Percentiles rank a stretch among this genome's conserved stretches.
phyloP scores from a whole-genome alignment of 495 filamentous ascomycete species.

The Chaetomium cochliodes region DNA sequence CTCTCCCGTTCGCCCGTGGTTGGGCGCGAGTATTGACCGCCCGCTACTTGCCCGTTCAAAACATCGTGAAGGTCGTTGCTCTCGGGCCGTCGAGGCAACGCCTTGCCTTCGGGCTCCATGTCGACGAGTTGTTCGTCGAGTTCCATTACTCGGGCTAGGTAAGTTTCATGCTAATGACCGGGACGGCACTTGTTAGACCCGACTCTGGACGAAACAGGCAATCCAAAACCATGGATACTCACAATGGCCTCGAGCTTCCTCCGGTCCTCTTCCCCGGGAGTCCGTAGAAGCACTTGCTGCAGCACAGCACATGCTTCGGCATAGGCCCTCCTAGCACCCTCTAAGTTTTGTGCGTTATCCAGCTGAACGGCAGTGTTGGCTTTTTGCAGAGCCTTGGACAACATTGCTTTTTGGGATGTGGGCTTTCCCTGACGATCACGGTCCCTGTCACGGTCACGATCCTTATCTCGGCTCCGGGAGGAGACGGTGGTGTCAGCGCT shows the following conservation, averaged over 20 bases:
- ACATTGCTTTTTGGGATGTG: constrained; percentile 81
- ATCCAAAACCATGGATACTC: constrained; percentile 44
- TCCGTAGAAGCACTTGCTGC: constrained; percentile 80
- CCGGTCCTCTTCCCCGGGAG: constrained; percentile 77
- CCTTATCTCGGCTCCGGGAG: constrained; percentile 36
- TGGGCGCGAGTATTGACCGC: constrained; percentile 43
- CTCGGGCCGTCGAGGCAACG: constrained; percentile 74
- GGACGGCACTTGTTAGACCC: constrained; percentile 15
- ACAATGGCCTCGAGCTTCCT: constrained; percentile 87
- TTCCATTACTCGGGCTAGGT: constrained; percentile 82
- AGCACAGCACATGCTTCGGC: constrained; percentile 82
- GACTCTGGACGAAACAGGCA: neutral
- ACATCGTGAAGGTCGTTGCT: constrained; percentile 49
- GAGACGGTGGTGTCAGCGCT: constrained; percentile 41
- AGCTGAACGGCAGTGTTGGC: constrained; percentile 92
- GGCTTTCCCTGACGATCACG: constrained; percentile 37
- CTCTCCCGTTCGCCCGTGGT: constrained; percentile 14
- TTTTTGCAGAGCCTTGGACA: constrained; percentile 89
- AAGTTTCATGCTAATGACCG: constrained; percentile 69
- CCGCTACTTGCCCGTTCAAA: constrained; percentile 48
- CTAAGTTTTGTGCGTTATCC: constrained; percentile 91
- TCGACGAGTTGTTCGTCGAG: constrained; percentile 66
- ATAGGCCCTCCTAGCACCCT: constrained; percentile 90
- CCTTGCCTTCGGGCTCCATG: constrained; percentile 61
- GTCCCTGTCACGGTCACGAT: constrained; percentile 23